These are phyloP conservation scores for Penicillium sp. DNA, from an alignment of 2,329 filamentous ascomycete genomes.

Conservation along the genomic window DNA sequence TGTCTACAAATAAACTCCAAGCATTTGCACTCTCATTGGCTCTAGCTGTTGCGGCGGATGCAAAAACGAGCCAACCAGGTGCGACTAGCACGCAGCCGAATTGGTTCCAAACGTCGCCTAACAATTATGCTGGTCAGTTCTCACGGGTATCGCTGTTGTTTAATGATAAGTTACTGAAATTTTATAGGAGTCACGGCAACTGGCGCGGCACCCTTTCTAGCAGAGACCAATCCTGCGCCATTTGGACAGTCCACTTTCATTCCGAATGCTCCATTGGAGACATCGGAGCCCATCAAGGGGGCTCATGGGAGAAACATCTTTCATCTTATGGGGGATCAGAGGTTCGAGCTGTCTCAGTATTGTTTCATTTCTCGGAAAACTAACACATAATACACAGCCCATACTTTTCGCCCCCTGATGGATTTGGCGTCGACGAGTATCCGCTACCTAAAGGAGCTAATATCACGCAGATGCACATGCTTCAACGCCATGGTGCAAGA, in stretches of 20 bases:
- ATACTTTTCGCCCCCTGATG: conserved; percentile 65
- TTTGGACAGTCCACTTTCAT: conserved; percentile 66
- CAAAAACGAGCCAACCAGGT: conserved; percentile 4
- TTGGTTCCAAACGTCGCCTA: conserved; percentile 16
- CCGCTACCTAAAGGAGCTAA: conserved; percentile 68
- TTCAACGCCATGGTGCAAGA: conserved; percentile 73
- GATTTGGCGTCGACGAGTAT: conserved; percentile 76
- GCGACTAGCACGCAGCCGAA: conserved; percentile 11
- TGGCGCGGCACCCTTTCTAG: conserved; percentile 70
- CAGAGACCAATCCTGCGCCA: conserved; percentile 70
- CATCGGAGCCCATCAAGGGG: conserved; percentile 68
- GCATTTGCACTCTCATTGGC: background rate
- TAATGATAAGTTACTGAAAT: background rate
- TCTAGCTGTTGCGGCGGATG: conserved; percentile 4
- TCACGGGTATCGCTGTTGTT: background rate
- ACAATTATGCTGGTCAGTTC: conserved; percentile 14
- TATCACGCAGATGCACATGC: conserved; percentile 72
- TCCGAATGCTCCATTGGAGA: conserved; percentile 72
- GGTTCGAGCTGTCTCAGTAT: conserved; percentile 10
- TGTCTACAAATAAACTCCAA: conserved; percentile 6
- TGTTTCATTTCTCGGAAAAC: background rate
- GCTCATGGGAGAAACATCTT: conserved; percentile 68
- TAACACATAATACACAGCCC: conserved; percentile 48
- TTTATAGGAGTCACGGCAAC: conserved; percentile 50
- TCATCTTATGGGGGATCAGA: conserved; percentile 69